Evolutionary conservation across 169 alveolate genomes (phyloP).

Genomic region (Babesia ovis): DNA sequence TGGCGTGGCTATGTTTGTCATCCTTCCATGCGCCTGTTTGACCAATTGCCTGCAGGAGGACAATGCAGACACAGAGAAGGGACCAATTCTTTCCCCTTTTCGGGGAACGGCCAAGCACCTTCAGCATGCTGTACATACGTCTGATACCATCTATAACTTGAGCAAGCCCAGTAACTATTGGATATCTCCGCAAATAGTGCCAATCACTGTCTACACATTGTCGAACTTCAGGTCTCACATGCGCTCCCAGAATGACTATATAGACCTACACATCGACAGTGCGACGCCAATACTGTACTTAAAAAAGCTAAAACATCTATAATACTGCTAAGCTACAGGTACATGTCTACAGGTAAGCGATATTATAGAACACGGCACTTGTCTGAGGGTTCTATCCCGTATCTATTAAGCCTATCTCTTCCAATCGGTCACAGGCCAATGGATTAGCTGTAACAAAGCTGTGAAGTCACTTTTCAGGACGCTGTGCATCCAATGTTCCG

Average conservation of each 20-base stretch:
- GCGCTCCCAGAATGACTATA: background rate
- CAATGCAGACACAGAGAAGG: background rate
- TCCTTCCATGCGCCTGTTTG: background rate
- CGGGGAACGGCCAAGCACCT: background rate
- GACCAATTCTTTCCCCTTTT: background rate
- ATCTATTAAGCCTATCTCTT: background rate
- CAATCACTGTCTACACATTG: background rate
- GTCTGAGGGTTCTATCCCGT: background rate
- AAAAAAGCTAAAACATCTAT: no score
- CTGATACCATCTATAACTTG: background rate
- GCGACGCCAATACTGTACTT: no score
- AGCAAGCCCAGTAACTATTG: no score
- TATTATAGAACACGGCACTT: background rate
- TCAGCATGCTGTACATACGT: background rate
- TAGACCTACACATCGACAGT: slow-evolving; percentile 1
- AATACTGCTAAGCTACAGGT: no score
- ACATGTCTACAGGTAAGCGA: background rate
- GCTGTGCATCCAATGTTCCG: background rate
- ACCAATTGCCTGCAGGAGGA: background rate
- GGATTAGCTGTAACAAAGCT: no score
- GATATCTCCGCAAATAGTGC: background rate
- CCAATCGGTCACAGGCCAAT: background rate
- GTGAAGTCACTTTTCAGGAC: background rate
- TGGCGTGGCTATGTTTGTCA: background rate
- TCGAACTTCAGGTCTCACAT: background rate